Percentiles rank a stretch among this genome's conserved stretches.
Conservation (phyloP, 495 filamentous ascomycete genomes). For the Penicillium crystallinum region DNA sequence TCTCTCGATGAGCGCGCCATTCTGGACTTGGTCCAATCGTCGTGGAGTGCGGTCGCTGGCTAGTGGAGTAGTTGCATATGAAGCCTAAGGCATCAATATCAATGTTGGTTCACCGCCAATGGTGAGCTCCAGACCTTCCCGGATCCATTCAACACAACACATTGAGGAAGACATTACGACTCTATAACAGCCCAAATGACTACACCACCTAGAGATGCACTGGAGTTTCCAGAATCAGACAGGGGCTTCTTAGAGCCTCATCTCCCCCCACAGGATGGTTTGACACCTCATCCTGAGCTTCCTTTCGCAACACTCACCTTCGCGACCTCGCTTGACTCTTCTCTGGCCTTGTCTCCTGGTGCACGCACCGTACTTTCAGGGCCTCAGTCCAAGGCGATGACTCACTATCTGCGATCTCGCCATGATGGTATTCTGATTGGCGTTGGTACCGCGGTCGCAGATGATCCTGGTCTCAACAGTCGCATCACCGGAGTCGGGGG, state of each 20-base stretch:
- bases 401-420: constrained; percentile 76
- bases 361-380: constrained; percentile 74
- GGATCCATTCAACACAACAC: neutral
- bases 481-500: constrained; percentile 54
- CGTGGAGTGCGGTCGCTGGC: neutral
- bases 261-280: constrained; percentile 28
- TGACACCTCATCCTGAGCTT: constrained; percentile 17
- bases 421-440: constrained; percentile 89
- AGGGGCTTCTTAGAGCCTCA: constrained; percentile 41
- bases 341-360: constrained; percentile 67
- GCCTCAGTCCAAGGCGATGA: constrained; percentile 79
- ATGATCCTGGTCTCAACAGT: constrained; percentile 81
- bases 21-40: neutral
- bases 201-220: constrained; percentile 20
- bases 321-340: constrained; percentile 79
- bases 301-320: constrained; percentile 78
- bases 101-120: neutral
- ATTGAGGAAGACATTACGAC: neutral
- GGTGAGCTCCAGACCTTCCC: neutral
- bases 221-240: constrained; percentile 37
- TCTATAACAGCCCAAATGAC: neutral
- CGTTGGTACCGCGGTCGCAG: constrained; percentile 73
- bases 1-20: neutral
- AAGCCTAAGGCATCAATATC: constrained; percentile 6
- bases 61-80: neutral